These are phyloP conservation scores for Carnegiea gigantea DNA, from an alignment of 179 eudicot genomes.

Conservation along the genomic window DNA sequence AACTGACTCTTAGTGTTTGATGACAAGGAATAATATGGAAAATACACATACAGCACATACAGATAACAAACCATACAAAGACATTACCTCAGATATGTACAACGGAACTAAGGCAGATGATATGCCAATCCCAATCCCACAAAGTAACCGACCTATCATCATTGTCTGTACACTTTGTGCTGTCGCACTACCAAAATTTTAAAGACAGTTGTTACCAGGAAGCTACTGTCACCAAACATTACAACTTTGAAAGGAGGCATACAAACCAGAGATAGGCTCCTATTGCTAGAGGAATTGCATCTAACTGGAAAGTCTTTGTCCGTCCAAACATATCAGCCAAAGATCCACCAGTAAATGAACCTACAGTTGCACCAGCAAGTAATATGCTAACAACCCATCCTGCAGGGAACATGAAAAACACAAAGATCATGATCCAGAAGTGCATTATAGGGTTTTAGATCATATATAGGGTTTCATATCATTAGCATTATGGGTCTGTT, in stretches of 20 bases:
- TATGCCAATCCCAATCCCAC: conserved; percentile 96
- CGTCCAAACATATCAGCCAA: conserved; percentile 95
- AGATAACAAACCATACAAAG: not conserved
- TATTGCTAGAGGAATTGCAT: conserved; percentile 87
- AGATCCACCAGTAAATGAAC: conserved; percentile 94
- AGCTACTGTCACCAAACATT: not conserved
- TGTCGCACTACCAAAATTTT: conserved; percentile 57
- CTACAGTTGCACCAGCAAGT: conserved; percentile 96
- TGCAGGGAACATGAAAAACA: conserved; percentile 21
- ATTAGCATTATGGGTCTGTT: not conserved
- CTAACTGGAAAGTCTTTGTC: conserved; percentile 76
- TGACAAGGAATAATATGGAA: not conserved
- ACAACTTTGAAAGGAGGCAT: conserved; percentile 13
- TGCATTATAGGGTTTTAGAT: not conserved
- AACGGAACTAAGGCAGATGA: conserved; percentile 96
- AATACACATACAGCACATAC: not conserved
- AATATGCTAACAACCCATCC: conserved; percentile 96
- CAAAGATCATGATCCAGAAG: not conserved
- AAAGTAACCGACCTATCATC: conserved; percentile 89
- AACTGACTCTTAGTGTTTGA: conserved; percentile 5
- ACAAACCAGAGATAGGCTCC: conserved; percentile 94
- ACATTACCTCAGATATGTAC: conserved; percentile 86
- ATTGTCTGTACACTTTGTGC: conserved; percentile 75
- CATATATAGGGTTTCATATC: not conserved
- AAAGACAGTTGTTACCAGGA: conserved; percentile 23